Base-by-base conservation (phyloP, 2,329 filamentous ascomycete species). In the Phialemoniopsis sp. region DNA sequence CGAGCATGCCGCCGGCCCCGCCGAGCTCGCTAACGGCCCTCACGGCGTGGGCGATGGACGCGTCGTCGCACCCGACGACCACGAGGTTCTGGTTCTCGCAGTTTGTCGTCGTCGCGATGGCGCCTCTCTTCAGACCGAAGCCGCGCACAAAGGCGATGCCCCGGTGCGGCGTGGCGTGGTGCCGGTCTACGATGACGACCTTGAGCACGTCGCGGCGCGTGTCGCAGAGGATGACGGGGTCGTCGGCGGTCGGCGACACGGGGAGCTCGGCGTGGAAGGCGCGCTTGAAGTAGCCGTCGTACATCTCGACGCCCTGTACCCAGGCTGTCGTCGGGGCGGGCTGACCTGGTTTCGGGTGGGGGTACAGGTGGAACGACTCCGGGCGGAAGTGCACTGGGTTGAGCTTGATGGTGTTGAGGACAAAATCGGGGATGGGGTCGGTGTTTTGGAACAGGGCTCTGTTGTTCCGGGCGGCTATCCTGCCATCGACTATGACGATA, bases 181-280 rank as follows among this genome's bases (percentile, higher is more conserved):
- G 50, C 2, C 48, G 42, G 28, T 51, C 50, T 15, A 52, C 41
- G 8, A 52, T 43, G 18, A 44, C 47, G 14, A 53, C 48, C 26
- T 53, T 42, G 47, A 55, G 30, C 39, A 51, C 31, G 46, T 54
- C 59, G 47, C 52, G 40, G 43, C 53, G 34, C 34, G 57, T 52
- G n/a, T 56, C 52, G 29, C 53, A 28, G 19, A 58, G 51, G 34
- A 53, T 44, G 37, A 56, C 49, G 28, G 51, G 46, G 40, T 57
- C 55, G 42, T 44, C 36, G n/a, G n/a, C n/a, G n/a, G n/a, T n/a
- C n/a, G n/a, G n/a, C 4, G 28, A 17, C 13, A 44, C 36, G 14
- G 29, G 18, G 8, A 53, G 43, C 1, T 26, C n/a, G n/a, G 44
- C 41, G 33, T 52, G 49, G 30, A 51, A 51, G n/a, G 49, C 46